Percentiles rank a stretch among this genome's conserved stretches.
Evolutionary conservation across 768 basidiomycete species (phyloP).

Genomic region (Porphyrellus cyaneotinctus): DNA sequence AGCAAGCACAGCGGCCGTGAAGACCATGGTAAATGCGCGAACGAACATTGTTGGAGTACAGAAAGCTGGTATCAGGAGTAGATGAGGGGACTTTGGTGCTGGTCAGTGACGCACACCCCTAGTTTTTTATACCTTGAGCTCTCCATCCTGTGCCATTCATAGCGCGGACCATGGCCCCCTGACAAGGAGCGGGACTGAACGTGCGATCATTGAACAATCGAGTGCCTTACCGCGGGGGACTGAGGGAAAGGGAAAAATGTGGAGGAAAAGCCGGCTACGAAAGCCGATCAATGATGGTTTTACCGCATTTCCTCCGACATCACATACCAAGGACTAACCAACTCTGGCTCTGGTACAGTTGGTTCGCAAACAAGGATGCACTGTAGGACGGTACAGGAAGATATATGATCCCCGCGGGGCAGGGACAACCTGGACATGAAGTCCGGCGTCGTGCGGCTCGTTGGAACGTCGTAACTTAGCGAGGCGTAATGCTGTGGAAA

Average conservation of each 20-base stretch:
- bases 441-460: too few relatives aligned
- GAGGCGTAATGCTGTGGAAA: too few relatives aligned
- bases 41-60: slow-evolving; percentile 1
- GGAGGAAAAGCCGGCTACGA: neutral
- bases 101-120: neutral
- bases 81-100: neutral
- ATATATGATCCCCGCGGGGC: neutral
- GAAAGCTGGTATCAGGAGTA: neutral
- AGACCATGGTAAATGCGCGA: neutral
- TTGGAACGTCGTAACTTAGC: too few relatives aligned
- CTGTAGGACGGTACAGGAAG: neutral
- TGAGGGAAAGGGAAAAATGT: neutral
- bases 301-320: neutral
- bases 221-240: neutral
- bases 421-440: neutral
- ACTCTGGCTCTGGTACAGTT: neutral
- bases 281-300: neutral
- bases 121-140: neutral
- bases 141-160: neutral
- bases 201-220: neutral
- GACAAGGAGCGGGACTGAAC: neutral
- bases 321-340: neutral
- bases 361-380: neutral
- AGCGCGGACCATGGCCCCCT: too few relatives aligned
- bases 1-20: slow-evolving; percentile 5